phyloP scores from a whole-genome alignment of 1,284 basidiomycete genomes.

The Puccinia horiana region DNA sequence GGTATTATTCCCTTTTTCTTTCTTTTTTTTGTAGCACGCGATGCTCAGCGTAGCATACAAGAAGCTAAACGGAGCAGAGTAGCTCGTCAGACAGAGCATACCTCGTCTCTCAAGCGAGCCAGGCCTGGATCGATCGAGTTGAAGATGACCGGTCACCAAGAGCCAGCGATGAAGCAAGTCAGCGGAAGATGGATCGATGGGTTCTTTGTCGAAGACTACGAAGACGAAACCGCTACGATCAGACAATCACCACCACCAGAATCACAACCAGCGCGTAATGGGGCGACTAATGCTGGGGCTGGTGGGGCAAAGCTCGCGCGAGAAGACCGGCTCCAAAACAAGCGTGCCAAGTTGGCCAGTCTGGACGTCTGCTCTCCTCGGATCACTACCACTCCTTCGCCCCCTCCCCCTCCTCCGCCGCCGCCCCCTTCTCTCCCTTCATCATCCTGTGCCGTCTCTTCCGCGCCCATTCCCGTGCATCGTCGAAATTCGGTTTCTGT shows the following conservation, averaged over 20 bases:
- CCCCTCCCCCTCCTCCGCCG: background rate
- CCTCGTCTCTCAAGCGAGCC: background rate
- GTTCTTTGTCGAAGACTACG: slow-evolving; percentile 5
- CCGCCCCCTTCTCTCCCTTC: background rate
- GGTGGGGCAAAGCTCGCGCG: background rate
- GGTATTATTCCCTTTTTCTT: background rate
- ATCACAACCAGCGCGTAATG: background rate
- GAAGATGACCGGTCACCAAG: background rate
- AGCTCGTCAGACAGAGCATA: background rate
- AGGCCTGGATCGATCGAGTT: background rate
- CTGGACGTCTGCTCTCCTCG: background rate
- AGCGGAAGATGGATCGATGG: background rate
- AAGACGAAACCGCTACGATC: background rate
- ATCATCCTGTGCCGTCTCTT: background rate
- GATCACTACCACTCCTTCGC: background rate
- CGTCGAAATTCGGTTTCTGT: background rate
- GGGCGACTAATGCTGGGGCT: background rate
- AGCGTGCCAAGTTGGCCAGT: background rate
- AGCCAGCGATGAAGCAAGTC: background rate
- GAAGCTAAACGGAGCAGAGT: background rate
- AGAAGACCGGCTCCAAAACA: background rate
- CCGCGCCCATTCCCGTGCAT: background rate
- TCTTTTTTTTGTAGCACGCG: background rate
- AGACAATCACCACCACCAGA: too few species aligned
- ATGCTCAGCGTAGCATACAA: background rate